Evolutionary conservation across 2,329 filamentous ascomycete species (phyloP), one percentile per base, ranked within the genome.

Genomic region (Plectosphaerella cucumerina): DNA sequence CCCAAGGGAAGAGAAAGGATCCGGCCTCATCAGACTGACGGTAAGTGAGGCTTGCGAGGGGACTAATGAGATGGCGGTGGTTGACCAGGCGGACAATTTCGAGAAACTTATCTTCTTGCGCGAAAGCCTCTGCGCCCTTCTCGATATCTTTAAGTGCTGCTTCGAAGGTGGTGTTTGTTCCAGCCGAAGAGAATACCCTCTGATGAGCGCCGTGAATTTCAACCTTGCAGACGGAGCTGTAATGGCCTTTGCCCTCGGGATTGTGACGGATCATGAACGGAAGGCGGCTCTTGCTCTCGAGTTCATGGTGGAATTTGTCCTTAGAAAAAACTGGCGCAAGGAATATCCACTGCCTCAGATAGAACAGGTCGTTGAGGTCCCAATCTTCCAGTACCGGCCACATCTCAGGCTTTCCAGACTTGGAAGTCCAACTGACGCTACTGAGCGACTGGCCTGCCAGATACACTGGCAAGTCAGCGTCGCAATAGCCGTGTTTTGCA

Each of bases 1-100:
- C 51, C 51, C 51, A 53, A 2, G 37, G 48, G n/a, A 53, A 50
- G 4, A 53, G 17, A 2, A 53, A 17, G 2, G 26, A 12, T 44
- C 5, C 35, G 21, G 1, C 2, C 5, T 14, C 26, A 2, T 2
- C 31, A 33, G 3, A 1, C 37, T 4, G 1, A 46, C 18, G 41
- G 49, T 2, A 15, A 44, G 5, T 31, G 26, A 31, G 12, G 6
- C 26, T 31, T 31, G 50, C 50, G 15, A 52, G 33, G 0, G 47
- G 46, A 5, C 23, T 35, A 3, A 52, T 49, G 6, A 52, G 47
- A 10, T 52, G 50, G 3, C 34, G 26, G 2, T 52, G 47, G 0
- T 45, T 12, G 15, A 52, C 17, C 5, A 33, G 6, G 0, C 47
- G 33, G 2, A 52, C 41, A 20, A 23, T 49, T 1, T 31, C 1